Conservation (phyloP, 2,329 filamentous ascomycete genomes). For the Stachybotrys chlorohalonatus region DNA sequence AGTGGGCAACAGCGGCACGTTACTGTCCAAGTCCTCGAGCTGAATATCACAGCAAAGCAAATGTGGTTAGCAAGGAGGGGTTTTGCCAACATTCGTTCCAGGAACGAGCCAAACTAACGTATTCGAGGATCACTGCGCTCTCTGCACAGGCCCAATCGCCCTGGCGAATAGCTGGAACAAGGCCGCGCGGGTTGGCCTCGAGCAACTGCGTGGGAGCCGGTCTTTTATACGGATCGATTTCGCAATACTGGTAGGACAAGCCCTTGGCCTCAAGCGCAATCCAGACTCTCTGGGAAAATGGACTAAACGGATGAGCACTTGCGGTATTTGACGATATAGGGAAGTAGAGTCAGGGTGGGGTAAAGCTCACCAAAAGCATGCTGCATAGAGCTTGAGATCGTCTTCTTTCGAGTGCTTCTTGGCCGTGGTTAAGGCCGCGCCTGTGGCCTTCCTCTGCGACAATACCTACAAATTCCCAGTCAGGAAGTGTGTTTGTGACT, state of each 20-base stretch:
- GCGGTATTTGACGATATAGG: not conserved
- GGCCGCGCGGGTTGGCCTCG: slow-evolving; percentile 66
- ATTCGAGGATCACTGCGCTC: slow-evolving; percentile 77
- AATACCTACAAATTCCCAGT: not conserved
- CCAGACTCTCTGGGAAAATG: slow-evolving; percentile 83
- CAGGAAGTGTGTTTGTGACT: not conserved
- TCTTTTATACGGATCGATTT: slow-evolving; percentile 72
- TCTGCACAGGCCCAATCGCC: slow-evolving; percentile 78
- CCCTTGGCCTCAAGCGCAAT: slow-evolving; percentile 76
- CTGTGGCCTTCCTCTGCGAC: slow-evolving; percentile 63
- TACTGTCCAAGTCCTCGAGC: slow-evolving; percentile 64
- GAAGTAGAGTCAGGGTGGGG: not conserved
- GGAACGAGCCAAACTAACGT: slow-evolving; percentile 39
- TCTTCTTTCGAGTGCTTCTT: slow-evolving; percentile 61
- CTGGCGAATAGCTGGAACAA: slow-evolving; percentile 69
- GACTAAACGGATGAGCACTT: slow-evolving; percentile 33
- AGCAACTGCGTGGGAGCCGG: slow-evolving; percentile 47
- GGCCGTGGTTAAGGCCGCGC: slow-evolving; percentile 58
- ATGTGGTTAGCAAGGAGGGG: not conserved
- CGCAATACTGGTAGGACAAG: slow-evolving; percentile 75
- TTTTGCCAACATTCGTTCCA: not conserved
- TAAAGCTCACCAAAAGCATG: slow-evolving; percentile 63
- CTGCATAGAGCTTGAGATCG: slow-evolving; percentile 69
- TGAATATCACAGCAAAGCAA: slow-evolving; percentile 1
- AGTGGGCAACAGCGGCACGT: slow-evolving; percentile 53